phyloP scores from a whole-genome alignment of 2,329 filamentous ascomycete genomes.

The Pseudogymnoascus sp. region DNA sequence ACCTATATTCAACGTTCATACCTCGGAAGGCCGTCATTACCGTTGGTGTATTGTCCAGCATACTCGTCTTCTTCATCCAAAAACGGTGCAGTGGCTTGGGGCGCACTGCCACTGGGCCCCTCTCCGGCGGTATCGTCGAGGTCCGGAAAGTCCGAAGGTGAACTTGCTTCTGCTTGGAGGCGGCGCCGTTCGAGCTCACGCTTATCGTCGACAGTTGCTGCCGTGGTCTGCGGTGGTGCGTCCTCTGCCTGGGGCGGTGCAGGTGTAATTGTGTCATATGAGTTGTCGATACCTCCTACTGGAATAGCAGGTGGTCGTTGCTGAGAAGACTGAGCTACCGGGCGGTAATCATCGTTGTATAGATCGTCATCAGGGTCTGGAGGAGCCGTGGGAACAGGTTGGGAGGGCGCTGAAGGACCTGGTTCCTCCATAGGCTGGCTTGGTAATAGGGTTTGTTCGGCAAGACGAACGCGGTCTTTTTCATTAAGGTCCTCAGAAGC shows the following conservation, averaged over 20 bases:
- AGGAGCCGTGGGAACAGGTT: conserved; percentile 18
- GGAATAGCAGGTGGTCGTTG: conserved; percentile 12
- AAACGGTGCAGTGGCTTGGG: conserved; percentile 48
- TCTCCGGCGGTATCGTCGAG: conserved; percentile 26
- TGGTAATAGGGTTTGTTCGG: conserved; percentile 71
- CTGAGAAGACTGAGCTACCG: conserved; percentile 13
- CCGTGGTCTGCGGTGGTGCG: background rate
- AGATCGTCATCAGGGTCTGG: conserved; percentile 18
- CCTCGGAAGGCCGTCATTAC: conserved; percentile 23
- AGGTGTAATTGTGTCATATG: background rate
- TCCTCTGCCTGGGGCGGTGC: background rate
- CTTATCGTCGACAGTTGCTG: conserved; percentile 52
- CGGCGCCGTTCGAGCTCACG: conserved; percentile 55
- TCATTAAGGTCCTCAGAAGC: conserved; percentile 62
- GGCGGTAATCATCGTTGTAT: conserved; percentile 23
- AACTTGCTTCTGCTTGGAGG: conserved; percentile 44
- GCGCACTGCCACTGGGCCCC: conserved; percentile 22
- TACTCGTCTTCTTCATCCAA: conserved; percentile 49
- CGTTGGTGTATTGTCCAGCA: conserved; percentile 32
- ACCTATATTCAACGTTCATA: conserved; percentile 25
- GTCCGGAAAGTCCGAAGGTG: conserved; percentile 41
- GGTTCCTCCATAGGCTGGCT: conserved; percentile 55
- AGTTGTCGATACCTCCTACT: background rate
- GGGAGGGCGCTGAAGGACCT: conserved; percentile 34
- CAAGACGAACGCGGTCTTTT: conserved; percentile 69